Evolutionary conservation across 345 rosid species (phyloP).

Genomic region (Mangifera indica): DNA sequence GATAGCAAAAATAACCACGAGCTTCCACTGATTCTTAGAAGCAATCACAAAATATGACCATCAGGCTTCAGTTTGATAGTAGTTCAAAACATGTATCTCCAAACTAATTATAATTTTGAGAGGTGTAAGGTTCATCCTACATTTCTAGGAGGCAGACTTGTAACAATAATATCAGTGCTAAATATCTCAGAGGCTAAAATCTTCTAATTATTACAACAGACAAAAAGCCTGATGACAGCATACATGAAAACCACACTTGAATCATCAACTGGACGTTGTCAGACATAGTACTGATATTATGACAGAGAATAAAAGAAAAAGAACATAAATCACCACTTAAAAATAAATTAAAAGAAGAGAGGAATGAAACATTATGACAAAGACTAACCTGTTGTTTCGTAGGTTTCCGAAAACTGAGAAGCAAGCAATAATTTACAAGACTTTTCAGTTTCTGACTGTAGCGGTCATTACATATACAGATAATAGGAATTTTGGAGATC

Average conservation of each 20-base stretch:
- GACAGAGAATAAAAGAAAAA: background rate
- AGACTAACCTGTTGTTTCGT: slow-evolving; percentile 83
- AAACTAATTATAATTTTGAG: background rate
- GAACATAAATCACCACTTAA: slow-evolving; percentile 1
- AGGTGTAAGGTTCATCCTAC: background rate
- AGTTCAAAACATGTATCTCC: background rate
- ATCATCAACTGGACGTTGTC: background rate
- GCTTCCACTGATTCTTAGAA: background rate
- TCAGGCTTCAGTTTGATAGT: too few relatives aligned
- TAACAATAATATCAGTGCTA: too few relatives aligned
- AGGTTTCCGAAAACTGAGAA: slow-evolving; percentile 83
- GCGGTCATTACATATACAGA: slow-evolving; percentile 97
- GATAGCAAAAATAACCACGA: background rate
- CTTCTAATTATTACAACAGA: background rate
- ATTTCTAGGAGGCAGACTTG: background rate
- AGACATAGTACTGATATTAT: background rate
- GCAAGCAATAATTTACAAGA: slow-evolving; percentile 81
- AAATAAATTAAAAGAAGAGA: slow-evolving; percentile 15
- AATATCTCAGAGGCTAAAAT: too few relatives aligned
- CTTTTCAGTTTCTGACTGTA: slow-evolving; percentile 97
- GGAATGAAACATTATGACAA: slow-evolving; percentile 9
- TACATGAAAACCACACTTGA: background rate
- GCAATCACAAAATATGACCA: background rate
- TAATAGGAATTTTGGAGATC: slow-evolving; percentile 88
- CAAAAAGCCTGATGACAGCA: background rate